These are phyloP conservation scores for Wickerhamomyces ciferrii DNA, from an alignment of 805 yeast genomes.

Conservation along the genomic window DNA sequence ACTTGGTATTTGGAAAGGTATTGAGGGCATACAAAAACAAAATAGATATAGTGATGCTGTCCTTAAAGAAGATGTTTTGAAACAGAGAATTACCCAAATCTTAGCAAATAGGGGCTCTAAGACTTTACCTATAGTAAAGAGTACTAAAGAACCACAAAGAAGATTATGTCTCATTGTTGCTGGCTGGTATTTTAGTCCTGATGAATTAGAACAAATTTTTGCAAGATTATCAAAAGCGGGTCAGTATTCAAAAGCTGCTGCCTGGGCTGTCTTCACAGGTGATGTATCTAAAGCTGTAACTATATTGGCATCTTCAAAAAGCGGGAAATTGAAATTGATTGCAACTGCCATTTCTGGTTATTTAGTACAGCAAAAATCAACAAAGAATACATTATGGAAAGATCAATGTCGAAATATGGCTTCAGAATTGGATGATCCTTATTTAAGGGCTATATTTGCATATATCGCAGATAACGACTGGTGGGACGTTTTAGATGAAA, in stretches of 20 bases:
- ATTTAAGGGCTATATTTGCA: slow-evolving; percentile 87
- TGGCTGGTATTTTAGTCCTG: slow-evolving; percentile 83
- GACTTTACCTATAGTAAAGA: slow-evolving; percentile 26
- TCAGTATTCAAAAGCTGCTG: slow-evolving; percentile 86
- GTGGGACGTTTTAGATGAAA: slow-evolving; percentile 93
- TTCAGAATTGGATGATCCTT: slow-evolving; percentile 84
- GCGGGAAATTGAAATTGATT: slow-evolving; percentile 67
- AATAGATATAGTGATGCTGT: slow-evolving; percentile 33
- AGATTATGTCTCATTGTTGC: slow-evolving; percentile 75
- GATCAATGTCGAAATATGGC: slow-evolving; percentile 89
- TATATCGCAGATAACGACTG: slow-evolving; percentile 91
- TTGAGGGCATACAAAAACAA: slow-evolving; percentile 43
- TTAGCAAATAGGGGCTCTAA: slow-evolving; percentile 24
- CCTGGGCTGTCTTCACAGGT: slow-evolving; percentile 95
- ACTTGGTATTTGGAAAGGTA: slow-evolving; percentile 83
- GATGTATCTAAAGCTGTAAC: slow-evolving; percentile 77
- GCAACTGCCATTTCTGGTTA: slow-evolving; percentile 95
- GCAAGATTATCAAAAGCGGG: slow-evolving; percentile 50
- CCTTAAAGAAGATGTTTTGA: slow-evolving; percentile 11
- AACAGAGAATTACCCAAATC: slow-evolving; percentile 27
- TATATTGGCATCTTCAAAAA: slow-evolving; percentile 69
- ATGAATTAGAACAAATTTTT: slow-evolving; percentile 70
- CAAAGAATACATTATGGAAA: slow-evolving; percentile 60
- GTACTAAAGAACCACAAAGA: slow-evolving; percentile 59
- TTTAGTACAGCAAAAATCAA: slow-evolving; percentile 54